A percentile compares a stretch with the other conserved stretches of the same genome.
Evolutionary conservation across 1,139 yeast genomes (phyloP).

Genomic region (Protomyces macrosporus): DNA sequence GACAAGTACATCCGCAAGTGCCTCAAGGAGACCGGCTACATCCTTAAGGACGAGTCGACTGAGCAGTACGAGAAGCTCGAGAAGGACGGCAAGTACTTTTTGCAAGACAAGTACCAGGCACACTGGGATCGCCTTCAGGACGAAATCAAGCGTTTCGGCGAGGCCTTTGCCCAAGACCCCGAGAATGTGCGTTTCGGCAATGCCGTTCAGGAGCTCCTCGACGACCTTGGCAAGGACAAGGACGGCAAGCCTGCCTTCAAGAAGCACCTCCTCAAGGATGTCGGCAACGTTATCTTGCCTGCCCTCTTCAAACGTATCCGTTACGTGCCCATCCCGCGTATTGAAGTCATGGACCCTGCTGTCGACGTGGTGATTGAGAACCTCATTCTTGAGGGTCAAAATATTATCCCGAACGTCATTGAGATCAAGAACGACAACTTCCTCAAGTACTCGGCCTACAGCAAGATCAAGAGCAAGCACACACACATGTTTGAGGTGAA

Average conservation of each 20-base stretch:
- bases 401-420: conserved; percentile 32
- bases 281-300: conserved; percentile 31
- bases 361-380: conserved; percentile 33
- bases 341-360: conserved; percentile 31
- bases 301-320: conserved; percentile 28
- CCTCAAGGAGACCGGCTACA: conserved; percentile 31
- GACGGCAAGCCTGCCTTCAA: conserved; percentile 29
- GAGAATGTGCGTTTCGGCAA: conserved; percentile 28
- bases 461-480: conserved; percentile 17
- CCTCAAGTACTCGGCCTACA: conserved; percentile 30
- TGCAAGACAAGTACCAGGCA: conserved; percentile 27
- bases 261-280: conserved; percentile 28
- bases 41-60: conserved; percentile 28
- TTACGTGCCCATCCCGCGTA: conserved; percentile 33
- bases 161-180: conserved; percentile 30
- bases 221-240: conserved; percentile 29
- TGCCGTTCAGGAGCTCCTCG: conserved; percentile 26
- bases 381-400: conserved; percentile 30
- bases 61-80: conserved; percentile 28
- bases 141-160: conserved; percentile 27
- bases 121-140: conserved; percentile 30
- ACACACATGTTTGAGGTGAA: conserved; percentile 27
- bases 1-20: conserved; percentile 29
- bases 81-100: conserved; percentile 29
- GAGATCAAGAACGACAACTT: conserved; percentile 31